Conservation (phyloP, 352 stramenopile species). For the Phytophthora meadii region DNA sequence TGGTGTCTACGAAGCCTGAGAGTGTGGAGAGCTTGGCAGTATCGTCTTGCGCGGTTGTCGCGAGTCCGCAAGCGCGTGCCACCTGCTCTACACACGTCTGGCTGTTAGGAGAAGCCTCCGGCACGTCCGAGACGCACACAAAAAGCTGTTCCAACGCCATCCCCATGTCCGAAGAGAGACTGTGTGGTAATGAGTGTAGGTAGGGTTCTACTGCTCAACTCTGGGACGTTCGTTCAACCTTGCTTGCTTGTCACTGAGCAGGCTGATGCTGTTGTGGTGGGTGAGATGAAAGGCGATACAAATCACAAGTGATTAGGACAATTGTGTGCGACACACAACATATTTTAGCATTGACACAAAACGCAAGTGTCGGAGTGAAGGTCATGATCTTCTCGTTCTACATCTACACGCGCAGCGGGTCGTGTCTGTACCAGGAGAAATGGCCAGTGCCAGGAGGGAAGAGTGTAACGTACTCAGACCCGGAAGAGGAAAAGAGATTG, state of each 20-base stretch:
- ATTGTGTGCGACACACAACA: constrained; percentile 7
- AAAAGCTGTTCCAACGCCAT: constrained; percentile 45
- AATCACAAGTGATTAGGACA: constrained; percentile 13
- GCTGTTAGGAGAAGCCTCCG: constrained; percentile 17
- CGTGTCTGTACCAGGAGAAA: constrained; percentile 92
- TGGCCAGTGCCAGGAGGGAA: constrained; percentile 77
- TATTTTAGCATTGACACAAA: neutral
- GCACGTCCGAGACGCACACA: constrained; percentile 35
- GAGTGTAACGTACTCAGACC: constrained; percentile 78
- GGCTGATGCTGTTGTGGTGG: constrained; percentile 20
- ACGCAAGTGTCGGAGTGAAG: constrained; percentile 1
- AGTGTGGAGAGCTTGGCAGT: constrained; percentile 34
- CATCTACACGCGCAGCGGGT: constrained; percentile 91
- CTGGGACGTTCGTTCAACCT: constrained; percentile 8
- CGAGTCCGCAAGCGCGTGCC: constrained; percentile 34
- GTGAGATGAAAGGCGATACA: constrained; percentile 17
- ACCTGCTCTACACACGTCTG: constrained; percentile 38
- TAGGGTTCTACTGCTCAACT: constrained; percentile 1
- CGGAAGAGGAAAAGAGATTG: constrained; percentile 91
- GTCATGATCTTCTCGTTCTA: constrained; percentile 93
- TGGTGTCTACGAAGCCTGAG: constrained; percentile 39
- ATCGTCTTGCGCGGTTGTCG: constrained; percentile 4
- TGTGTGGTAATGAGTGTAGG: neutral
- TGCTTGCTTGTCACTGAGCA: constrained; percentile 34
- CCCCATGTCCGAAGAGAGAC: constrained; percentile 31